Conservation (phyloP, 1,284 basidiomycete genomes). For the Sporisorium scitamineum region DNA sequence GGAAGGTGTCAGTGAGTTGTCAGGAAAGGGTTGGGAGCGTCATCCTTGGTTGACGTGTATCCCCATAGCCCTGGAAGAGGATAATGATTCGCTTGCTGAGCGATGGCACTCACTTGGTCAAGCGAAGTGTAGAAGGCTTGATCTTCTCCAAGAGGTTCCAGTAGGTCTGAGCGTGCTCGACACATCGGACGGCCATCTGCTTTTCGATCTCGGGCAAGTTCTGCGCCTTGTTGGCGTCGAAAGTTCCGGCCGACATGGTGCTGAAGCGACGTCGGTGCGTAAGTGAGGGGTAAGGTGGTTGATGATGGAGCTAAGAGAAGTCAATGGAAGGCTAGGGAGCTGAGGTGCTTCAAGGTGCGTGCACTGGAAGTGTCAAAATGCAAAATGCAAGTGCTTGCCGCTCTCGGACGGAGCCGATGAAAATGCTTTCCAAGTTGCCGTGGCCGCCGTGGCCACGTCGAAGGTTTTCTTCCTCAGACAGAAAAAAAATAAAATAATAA, state of each 20-base stretch:
- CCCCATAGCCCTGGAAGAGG: too few relatives aligned
- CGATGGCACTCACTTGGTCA: conserved; percentile 77
- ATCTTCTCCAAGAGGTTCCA: conserved; percentile 93
- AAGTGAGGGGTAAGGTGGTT: neutral
- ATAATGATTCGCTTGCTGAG: neutral
- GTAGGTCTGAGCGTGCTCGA: conserved; percentile 84
- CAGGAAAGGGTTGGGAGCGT: neutral
- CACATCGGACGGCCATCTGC: conserved; percentile 92
- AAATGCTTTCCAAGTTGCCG: neutral
- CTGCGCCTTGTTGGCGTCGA: conserved; percentile 73
- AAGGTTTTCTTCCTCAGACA: neutral
- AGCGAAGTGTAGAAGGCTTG: conserved; percentile 78
- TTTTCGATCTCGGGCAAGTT: conserved; percentile 96
- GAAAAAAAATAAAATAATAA: neutral
- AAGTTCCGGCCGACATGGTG: conserved; percentile 57
- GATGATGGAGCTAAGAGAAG: neutral
- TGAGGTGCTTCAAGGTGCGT: conserved; percentile 6
- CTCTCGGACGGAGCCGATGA: conserved; percentile 5
- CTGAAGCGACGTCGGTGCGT: neutral
- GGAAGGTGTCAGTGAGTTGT: neutral
- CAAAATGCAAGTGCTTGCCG: conserved; percentile 3
- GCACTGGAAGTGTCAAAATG: neutral
- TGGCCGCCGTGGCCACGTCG: conserved; percentile 6
- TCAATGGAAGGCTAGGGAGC: neutral
- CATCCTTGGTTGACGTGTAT: too few relatives aligned